A percentile compares a stretch with the other conserved stretches of the same genome.
Conservation (phyloP, 257 asterid species). For the Capsicum chinense region DNA sequence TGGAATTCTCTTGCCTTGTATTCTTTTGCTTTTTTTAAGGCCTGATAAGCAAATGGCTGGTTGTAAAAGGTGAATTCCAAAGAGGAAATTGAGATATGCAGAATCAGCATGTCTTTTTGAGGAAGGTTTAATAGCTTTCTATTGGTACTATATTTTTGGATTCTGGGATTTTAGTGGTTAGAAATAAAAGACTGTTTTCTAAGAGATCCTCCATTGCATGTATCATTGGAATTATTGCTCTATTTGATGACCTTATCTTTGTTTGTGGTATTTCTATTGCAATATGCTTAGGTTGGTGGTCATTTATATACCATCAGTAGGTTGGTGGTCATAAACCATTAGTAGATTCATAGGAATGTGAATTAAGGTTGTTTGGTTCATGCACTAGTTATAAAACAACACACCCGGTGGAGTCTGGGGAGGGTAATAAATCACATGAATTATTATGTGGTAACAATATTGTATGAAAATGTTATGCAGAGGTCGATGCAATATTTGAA, state of each 20-base stretch:
- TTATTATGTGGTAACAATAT: not conserved
- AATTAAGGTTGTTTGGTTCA: not conserved
- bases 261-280: not conserved
- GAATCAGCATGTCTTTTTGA: too few relatives aligned
- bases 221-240: not conserved
- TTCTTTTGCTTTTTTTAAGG: too few relatives aligned
- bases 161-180: too few relatives aligned
- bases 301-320: not conserved
- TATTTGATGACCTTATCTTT: not conserved
- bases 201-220: not conserved
- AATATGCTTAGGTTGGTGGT: not conserved
- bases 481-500: not conserved
- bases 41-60: too few relatives aligned
- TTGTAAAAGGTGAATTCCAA: too few relatives aligned
- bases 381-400: not conserved
- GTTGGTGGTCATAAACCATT: not conserved
- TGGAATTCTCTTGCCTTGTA: too few relatives aligned
- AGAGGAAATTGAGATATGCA: too few relatives aligned
- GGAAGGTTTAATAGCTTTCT: too few relatives aligned
- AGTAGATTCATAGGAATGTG: not conserved
- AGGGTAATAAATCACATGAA: too few relatives aligned
- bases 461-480: not conserved
- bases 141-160: too few relatives aligned
- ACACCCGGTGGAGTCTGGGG: too few relatives aligned
- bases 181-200: slow-evolving; percentile 5